Evolutionary conservation across 1,284 basidiomycete species (phyloP).

Genomic region (Pterulicium gracile): DNA sequence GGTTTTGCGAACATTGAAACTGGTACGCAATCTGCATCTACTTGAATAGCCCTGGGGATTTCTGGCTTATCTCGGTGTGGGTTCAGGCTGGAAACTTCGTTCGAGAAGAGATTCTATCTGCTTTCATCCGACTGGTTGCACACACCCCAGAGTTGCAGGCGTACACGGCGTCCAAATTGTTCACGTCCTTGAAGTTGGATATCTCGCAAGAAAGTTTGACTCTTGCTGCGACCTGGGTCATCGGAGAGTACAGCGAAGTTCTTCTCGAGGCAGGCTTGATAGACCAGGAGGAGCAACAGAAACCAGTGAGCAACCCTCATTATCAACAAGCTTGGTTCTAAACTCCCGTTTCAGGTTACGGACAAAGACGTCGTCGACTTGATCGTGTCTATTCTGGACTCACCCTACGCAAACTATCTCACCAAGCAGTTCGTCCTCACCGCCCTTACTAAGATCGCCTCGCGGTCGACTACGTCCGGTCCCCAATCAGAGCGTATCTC

Average conservation of each 20-base stretch:
- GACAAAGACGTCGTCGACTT: conserved; percentile 85
- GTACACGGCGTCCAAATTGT: conserved; percentile 92
- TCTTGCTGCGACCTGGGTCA: conserved; percentile 88
- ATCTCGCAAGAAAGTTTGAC: conserved; percentile 96
- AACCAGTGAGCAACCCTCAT: conserved; percentile 35
- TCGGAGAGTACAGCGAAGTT: conserved; percentile 94
- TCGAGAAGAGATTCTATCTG: conserved; percentile 90
- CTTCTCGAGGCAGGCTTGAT: conserved; percentile 84
- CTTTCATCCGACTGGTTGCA: conserved; percentile 92
- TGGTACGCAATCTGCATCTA: conserved; percentile 65
- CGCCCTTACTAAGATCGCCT: conserved; percentile 83
- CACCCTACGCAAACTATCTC: conserved; percentile 89
- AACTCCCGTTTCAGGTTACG: conserved; percentile 37
- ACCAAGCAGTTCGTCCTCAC: conserved; percentile 91
- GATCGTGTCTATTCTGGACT: conserved; percentile 80
- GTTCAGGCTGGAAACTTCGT: conserved; percentile 95
- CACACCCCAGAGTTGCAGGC: conserved; percentile 96
- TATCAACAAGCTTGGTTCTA: conserved; percentile 1
- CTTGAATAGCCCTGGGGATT: background rate
- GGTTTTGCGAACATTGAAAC: conserved; percentile 83
- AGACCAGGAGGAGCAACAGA: conserved; percentile 70
- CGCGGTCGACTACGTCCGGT: conserved; percentile 54
- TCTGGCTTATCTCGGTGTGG: conserved; percentile 1
- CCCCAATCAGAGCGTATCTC: conserved; percentile 72
- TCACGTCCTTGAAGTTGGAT: conserved; percentile 79